These are phyloP conservation scores for Lactifluus pinguis DNA, from an alignment of 768 basidiomycete genomes.

Conservation along the genomic window DNA sequence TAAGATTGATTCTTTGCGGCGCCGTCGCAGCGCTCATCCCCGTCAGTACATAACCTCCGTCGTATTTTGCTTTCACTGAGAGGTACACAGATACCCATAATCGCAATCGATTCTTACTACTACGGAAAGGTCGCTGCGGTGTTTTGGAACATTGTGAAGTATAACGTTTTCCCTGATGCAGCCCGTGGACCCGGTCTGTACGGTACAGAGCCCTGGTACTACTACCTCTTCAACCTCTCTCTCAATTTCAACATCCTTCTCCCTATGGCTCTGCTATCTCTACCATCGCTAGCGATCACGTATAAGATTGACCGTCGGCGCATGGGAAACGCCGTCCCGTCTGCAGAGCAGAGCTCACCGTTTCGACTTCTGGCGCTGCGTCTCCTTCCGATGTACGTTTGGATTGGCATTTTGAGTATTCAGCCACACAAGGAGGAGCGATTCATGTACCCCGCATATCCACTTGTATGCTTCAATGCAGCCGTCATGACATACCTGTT, in stretches of 20 bases:
- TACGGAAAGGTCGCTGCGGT: slow-evolving; percentile 75
- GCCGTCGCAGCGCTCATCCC: slow-evolving; percentile 50
- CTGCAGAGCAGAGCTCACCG: slow-evolving; percentile 61
- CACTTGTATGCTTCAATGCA: slow-evolving; percentile 88
- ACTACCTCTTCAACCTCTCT: slow-evolving; percentile 80
- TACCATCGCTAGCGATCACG: slow-evolving; percentile 73
- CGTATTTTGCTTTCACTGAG: background rate
- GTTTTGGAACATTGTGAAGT: slow-evolving; percentile 88
- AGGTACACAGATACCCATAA: slow-evolving; percentile 64
- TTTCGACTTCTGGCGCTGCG: slow-evolving; percentile 69
- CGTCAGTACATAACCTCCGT: slow-evolving; percentile 34
- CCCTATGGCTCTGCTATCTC: slow-evolving; percentile 69
- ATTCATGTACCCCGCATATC: slow-evolving; percentile 96
- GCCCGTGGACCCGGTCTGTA: slow-evolving; percentile 86
- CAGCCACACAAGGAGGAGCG: slow-evolving; percentile 97
- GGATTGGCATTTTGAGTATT: slow-evolving; percentile 66
- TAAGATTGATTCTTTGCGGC: slow-evolving; percentile 45
- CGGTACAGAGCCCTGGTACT: slow-evolving; percentile 82
- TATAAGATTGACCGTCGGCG: slow-evolving; percentile 68
- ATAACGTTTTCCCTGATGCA: slow-evolving; percentile 82
- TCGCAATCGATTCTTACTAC: slow-evolving; percentile 74
- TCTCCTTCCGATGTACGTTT: slow-evolving; percentile 87
- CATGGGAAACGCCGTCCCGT: slow-evolving; percentile 45
- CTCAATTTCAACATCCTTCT: slow-evolving; percentile 91
- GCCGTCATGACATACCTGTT: slow-evolving; percentile 79